These are phyloP conservation scores for Trametes versicolor DNA, from an alignment of 1,284 basidiomycete genomes.

Conservation along the genomic window DNA sequence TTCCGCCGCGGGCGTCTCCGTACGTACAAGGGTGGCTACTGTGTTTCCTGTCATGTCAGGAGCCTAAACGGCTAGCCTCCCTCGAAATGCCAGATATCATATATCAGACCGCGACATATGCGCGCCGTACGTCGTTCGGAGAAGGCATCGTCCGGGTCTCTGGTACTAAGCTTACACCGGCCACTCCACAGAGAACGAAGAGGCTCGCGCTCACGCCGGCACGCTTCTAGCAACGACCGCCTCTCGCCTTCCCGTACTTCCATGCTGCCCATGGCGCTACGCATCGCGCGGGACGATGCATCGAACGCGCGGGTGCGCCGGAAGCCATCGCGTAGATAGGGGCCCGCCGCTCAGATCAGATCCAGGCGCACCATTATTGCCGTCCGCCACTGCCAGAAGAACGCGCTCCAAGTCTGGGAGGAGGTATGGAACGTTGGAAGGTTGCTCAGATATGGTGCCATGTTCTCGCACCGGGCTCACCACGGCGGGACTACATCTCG, in stretches of 20 bases:
- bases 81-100: too few relatives aligned
- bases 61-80: too few relatives aligned
- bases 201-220: too few relatives aligned
- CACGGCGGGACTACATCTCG: neutral
- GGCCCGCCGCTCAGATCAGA: constrained; percentile 8
- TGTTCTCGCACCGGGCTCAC: neutral
- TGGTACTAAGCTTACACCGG: too few relatives aligned
- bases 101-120: too few relatives aligned
- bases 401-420: neutral
- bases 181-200: too few relatives aligned
- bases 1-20: neutral
- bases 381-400: constrained; percentile 4
- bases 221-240: too few relatives aligned
- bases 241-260: neutral
- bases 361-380: neutral
- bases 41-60: too few relatives aligned
- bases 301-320: constrained; percentile 4
- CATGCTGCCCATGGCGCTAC: neutral
- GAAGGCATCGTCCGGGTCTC: too few relatives aligned
- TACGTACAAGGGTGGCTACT: neutral
- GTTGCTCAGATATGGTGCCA: neutral
- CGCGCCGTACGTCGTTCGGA: too few relatives aligned
- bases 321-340: neutral
- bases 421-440: neutral
- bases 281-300: constrained; percentile 7